Conservation (phyloP, 2,329 filamentous ascomycete species). For the Ilyonectria robusta region DNA sequence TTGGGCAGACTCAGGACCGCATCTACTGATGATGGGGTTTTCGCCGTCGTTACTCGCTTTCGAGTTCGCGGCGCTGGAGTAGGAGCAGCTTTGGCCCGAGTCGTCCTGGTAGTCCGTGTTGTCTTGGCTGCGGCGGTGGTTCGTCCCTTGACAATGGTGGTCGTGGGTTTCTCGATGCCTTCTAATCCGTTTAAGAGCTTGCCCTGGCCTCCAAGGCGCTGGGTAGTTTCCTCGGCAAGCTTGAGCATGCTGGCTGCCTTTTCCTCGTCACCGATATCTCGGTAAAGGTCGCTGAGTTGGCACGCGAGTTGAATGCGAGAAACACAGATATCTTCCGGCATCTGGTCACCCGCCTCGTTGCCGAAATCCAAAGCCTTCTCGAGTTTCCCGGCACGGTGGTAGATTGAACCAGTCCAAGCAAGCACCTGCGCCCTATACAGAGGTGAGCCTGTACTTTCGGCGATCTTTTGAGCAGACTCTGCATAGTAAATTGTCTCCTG, state of each 20-base stretch:
- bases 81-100: constrained; percentile 41
- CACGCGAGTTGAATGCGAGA: constrained; percentile 63
- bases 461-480: constrained; percentile 85
- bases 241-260: constrained; percentile 60
- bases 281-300: constrained; percentile 69
- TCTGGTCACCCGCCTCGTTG: constrained; percentile 65
- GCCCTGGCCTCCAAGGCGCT: constrained; percentile 49
- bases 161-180: constrained; percentile 25
- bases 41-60: constrained; percentile 42
- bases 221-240: constrained; percentile 65
- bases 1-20: constrained; percentile 43
- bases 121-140: constrained; percentile 43
- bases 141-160: constrained; percentile 32
- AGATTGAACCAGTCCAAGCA: constrained; percentile 69
- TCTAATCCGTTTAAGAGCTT: constrained; percentile 28
- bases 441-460: constrained; percentile 75
- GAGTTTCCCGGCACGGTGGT: constrained; percentile 70
- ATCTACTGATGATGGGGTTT: constrained; percentile 41
- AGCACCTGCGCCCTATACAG: constrained; percentile 70
- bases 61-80: constrained; percentile 34
- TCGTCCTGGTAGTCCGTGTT: constrained; percentile 44
- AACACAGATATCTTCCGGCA: constrained; percentile 59
- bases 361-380: constrained; percentile 71
- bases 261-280: constrained; percentile 62
- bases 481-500: constrained; percentile 91